phyloP scores from a whole-genome alignment of 352 stramenopile species.

The Phytophthora megakarya region DNA sequence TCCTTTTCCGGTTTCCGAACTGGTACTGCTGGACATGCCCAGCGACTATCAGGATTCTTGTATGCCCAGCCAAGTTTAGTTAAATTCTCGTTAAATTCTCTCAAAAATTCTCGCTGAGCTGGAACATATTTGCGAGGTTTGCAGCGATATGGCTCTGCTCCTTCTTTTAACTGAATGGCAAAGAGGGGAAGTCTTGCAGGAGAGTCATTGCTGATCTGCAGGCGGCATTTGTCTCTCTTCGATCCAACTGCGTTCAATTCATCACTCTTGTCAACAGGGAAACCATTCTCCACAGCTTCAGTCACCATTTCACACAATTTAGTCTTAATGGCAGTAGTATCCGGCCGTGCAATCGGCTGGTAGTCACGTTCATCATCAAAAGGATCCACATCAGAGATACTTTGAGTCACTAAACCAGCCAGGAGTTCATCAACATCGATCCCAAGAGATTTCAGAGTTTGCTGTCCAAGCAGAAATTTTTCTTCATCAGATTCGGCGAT shows the following conservation, averaged over 20 bases:
- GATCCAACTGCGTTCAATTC: background rate
- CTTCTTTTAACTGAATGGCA: background rate
- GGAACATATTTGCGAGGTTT: conserved; percentile 10
- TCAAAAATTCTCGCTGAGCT: background rate
- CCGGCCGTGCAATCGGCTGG: background rate
- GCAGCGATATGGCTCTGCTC: conserved; percentile 2
- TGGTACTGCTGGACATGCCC: background rate
- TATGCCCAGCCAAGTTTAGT: conserved; percentile 5
- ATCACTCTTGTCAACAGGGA: background rate
- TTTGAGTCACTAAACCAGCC: background rate
- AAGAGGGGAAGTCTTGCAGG: background rate
- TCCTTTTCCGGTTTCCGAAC: conserved; percentile 3
- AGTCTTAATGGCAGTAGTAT: background rate
- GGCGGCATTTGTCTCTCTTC: conserved; percentile 3
- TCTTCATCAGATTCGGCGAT: background rate
- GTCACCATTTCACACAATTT: background rate
- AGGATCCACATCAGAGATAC: background rate
- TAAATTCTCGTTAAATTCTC: background rate
- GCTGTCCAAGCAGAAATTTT: background rate
- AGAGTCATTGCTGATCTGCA: background rate
- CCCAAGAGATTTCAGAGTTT: conserved; percentile 1
- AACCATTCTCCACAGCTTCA: conserved; percentile 1
- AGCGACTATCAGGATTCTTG: background rate
- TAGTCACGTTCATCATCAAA: conserved; percentile 9
- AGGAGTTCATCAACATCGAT: conserved; percentile 12